Evolutionary conservation across 192 early-diverging fungal species (phyloP), one percentile per base, ranked within the genome.

Genomic region (Coemansia sp.): DNA sequence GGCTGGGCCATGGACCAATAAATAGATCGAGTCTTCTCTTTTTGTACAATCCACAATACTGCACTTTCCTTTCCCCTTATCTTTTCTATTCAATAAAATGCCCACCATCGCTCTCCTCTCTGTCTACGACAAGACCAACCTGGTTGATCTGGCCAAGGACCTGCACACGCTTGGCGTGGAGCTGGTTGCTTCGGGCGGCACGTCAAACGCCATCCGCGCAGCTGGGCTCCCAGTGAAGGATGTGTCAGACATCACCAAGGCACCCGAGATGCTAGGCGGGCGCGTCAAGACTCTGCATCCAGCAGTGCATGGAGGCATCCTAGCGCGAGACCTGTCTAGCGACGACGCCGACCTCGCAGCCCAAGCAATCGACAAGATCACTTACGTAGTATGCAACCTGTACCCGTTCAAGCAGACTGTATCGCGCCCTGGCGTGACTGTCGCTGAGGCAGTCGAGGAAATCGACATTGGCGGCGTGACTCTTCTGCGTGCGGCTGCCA

Each of bases 401-500:
- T 98, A 99, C 68, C 97, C 97, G 44, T 99, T 99, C 85, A 88
- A 94, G 76, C 85, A 94, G 78, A 97, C 95, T 15, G 83, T 98
- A 53, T 89, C 91, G 27, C 91, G 92, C 70, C 83, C 80, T 24
- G 90, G 85, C 27, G 94, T 98, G 21, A 96, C 94, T 27, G 88
- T 98, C 62, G 77, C 94, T 26, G 85, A 97, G 66, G 95, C 94
- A 38, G 95, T 98, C 44, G 97, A 98, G 73, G 97, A 98, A 74
- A 87, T 98, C 68, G 97, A 98, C 65, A 98, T 98, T 78, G 96
- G 95, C 67, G 97, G 97, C 70, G 97, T 99, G 18, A 98, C 97
- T 26, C 85, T 99, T 53, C 83, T 98, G 54, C 91, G 97, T 63
- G 97, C 97, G 50, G 97, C 97, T 64, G 97, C 97, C 58, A 99